A percentile compares a stretch with the other conserved stretches of the same genome.
These are phyloP conservation scores for Claviceps lovelessii DNA, from an alignment of 2,329 filamentous ascomycete genomes.

Conservation along the genomic window DNA sequence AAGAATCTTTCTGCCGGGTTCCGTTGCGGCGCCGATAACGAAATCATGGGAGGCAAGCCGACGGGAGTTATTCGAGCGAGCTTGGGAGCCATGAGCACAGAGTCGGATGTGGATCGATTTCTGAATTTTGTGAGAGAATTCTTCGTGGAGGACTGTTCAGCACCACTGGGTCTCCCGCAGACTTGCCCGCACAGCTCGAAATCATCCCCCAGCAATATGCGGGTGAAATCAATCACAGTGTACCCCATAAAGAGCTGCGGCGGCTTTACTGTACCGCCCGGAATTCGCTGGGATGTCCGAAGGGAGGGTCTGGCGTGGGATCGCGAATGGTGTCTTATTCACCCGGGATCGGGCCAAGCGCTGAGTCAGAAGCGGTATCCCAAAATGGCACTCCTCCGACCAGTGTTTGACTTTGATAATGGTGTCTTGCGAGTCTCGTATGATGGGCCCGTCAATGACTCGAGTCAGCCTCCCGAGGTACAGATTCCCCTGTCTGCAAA, in stretches of 20 bases:
- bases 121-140: slow-evolving; percentile 59
- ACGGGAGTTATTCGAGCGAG: slow-evolving; percentile 79
- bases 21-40: slow-evolving; percentile 70
- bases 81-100: slow-evolving; percentile 77
- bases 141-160: slow-evolving; percentile 24
- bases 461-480: slow-evolving; percentile 17
- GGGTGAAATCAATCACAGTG: slow-evolving; percentile 52
- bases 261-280: slow-evolving; percentile 54
- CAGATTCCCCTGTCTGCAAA: slow-evolving; percentile 53
- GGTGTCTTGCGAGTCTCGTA: slow-evolving; percentile 51
- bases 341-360: slow-evolving; percentile 68
- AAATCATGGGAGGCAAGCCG: slow-evolving; percentile 70
- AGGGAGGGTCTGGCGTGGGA: slow-evolving; percentile 85
- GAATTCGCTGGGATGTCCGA: slow-evolving; percentile 57
- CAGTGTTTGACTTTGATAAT: slow-evolving; percentile 53
- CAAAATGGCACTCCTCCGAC: slow-evolving; percentile 71
- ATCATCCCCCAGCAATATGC: slow-evolving; percentile 6
- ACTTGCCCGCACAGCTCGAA: not conserved
- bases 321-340: slow-evolving; percentile 88
- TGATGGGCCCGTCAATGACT: slow-evolving; percentile 17
- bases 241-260: slow-evolving; percentile 95
- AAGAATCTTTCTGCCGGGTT: slow-evolving; percentile 74
- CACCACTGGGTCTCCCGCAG: not conserved
- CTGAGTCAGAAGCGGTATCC: slow-evolving; percentile 83
- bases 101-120: slow-evolving; percentile 58